Evolutionary conservation across 1,284 basidiomycete genomes (phyloP).

Genomic region (Anthracocystis setariae): DNA sequence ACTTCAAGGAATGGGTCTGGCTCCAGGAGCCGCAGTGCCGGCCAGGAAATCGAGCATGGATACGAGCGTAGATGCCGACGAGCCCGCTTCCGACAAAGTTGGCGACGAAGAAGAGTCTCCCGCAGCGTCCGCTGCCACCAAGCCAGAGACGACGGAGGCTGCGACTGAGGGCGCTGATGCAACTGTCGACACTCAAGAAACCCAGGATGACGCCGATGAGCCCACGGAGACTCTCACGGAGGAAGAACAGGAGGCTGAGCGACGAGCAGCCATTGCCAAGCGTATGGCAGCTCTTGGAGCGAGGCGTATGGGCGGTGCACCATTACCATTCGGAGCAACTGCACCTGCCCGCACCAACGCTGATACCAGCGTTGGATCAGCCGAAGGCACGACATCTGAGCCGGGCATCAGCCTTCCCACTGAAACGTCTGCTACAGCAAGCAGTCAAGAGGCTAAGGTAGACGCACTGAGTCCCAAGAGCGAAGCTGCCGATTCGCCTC

Average conservation of each 20-base stretch:
- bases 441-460: slow-evolving; percentile 6
- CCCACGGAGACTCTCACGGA: slow-evolving; percentile 33
- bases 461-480: slow-evolving; percentile 1
- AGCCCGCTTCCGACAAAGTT: slow-evolving; percentile 3
- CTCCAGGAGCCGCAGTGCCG: slow-evolving; percentile 23
- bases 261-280: slow-evolving; percentile 58
- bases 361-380: slow-evolving; percentile 19
- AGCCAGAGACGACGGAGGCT: slow-evolving; percentile 4
- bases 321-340: slow-evolving; percentile 39
- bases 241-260: slow-evolving; percentile 56
- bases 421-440: slow-evolving; percentile 7
- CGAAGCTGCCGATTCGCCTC: slow-evolving; percentile 11
- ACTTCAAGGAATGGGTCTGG: slow-evolving; percentile 50
- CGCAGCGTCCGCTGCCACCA: slow-evolving; percentile 2
- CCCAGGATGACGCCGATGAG: slow-evolving; percentile 14
- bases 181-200: slow-evolving; percentile 5
- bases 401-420: slow-evolving; percentile 36
- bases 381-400: slow-evolving; percentile 33
- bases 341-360: slow-evolving; percentile 31
- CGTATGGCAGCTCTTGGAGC: slow-evolving; percentile 66
- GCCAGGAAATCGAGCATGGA: slow-evolving; percentile 22
- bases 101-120: neutral
- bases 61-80: slow-evolving; percentile 1
- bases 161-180: slow-evolving; percentile 5
- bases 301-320: slow-evolving; percentile 55